Percentiles rank a stretch among this genome's conserved stretches.
Evolutionary conservation across 2,329 filamentous ascomycete genomes (phyloP).

Genomic region (Bipolaris zeicola): DNA sequence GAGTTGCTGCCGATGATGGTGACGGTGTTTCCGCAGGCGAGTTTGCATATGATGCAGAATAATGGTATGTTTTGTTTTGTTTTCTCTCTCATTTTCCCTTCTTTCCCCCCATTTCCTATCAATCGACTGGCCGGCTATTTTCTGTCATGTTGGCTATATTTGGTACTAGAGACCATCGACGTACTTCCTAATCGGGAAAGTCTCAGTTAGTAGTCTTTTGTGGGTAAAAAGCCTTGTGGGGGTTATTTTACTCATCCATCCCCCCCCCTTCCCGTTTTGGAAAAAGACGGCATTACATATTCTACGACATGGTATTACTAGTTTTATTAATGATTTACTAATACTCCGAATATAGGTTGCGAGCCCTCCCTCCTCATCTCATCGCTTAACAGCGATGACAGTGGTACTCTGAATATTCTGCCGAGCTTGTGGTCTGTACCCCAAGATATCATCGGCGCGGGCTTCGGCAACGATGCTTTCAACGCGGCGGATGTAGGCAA

Average conservation of each 20-base stretch:
- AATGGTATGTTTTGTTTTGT: constrained; percentile 48
- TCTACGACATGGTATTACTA: neutral
- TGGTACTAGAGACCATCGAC: too few species aligned
- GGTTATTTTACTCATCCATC: too few species aligned
- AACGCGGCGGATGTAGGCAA: constrained; percentile 39
- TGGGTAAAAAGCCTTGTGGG: too few species aligned
- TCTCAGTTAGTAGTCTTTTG: too few species aligned
- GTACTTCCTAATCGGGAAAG: too few species aligned
- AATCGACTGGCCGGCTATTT: too few species aligned
- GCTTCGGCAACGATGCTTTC: constrained; percentile 48
- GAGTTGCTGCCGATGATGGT: constrained; percentile 53
- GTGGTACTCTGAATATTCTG: constrained; percentile 57
- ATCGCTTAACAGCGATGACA: constrained; percentile 56
- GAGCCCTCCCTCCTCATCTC: constrained; percentile 57
- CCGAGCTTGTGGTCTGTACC: constrained; percentile 52
- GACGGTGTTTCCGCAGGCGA: constrained; percentile 58
- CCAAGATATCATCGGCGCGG: constrained; percentile 51
- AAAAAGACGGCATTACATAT: too few species aligned
- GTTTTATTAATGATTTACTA: too few species aligned
- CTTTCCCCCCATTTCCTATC: too few species aligned
- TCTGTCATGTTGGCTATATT: too few species aligned
- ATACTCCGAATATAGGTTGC: constrained; percentile 46
- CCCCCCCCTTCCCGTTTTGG: too few species aligned
- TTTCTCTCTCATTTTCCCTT: neutral
- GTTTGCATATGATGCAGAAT: constrained; percentile 59